A percentile compares a stretch with the other conserved stretches of the same genome.
These are phyloP conservation scores for Apiotrichum akiyoshidainum DNA, from an alignment of 1,284 basidiomycete species.

Conservation along the genomic window DNA sequence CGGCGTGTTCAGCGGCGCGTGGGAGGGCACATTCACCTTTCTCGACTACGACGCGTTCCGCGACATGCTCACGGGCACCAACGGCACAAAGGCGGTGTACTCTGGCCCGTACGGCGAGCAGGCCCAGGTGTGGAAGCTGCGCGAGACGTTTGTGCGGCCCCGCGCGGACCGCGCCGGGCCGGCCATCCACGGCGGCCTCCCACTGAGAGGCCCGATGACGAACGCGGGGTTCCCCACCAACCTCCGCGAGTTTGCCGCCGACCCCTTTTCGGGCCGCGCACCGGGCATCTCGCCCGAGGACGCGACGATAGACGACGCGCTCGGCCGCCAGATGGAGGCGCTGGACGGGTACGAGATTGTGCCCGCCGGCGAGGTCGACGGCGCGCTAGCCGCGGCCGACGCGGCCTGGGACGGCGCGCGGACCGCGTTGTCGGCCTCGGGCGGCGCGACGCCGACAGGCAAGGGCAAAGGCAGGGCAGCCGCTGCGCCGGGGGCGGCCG, in stretches of 20 bases:
- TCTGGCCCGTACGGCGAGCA: slow-evolving; percentile 57
- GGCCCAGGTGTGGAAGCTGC: slow-evolving; percentile 57
- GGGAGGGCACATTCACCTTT: slow-evolving; percentile 58
- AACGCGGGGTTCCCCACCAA: slow-evolving; percentile 47
- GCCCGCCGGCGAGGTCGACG: slow-evolving; percentile 32
- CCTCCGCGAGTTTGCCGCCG: slow-evolving; percentile 21
- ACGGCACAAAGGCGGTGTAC: slow-evolving; percentile 47
- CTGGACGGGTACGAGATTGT: slow-evolving; percentile 45
- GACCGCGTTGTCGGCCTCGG: no score
- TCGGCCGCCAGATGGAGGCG: slow-evolving; percentile 41
- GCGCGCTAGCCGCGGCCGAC: slow-evolving; percentile 21
- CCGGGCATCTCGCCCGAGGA: slow-evolving; percentile 34
- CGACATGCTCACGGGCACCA: slow-evolving; percentile 50
- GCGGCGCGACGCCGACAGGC: background rate
- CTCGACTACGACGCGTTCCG: slow-evolving; percentile 57
- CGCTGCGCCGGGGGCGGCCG: background rate
- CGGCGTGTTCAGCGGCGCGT: slow-evolving; percentile 53
- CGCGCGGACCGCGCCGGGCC: background rate
- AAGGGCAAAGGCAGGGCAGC: background rate
- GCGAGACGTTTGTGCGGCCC: slow-evolving; percentile 52
- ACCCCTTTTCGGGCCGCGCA: slow-evolving; percentile 9
- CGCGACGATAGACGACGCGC: slow-evolving; percentile 35
- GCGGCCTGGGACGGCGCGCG: background rate
- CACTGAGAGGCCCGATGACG: slow-evolving; percentile 38
- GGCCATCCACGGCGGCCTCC: slow-evolving; percentile 15